Evolutionary conservation across 352 stramenopile genomes (phyloP).

Genomic region (Pythium periplocum): DNA sequence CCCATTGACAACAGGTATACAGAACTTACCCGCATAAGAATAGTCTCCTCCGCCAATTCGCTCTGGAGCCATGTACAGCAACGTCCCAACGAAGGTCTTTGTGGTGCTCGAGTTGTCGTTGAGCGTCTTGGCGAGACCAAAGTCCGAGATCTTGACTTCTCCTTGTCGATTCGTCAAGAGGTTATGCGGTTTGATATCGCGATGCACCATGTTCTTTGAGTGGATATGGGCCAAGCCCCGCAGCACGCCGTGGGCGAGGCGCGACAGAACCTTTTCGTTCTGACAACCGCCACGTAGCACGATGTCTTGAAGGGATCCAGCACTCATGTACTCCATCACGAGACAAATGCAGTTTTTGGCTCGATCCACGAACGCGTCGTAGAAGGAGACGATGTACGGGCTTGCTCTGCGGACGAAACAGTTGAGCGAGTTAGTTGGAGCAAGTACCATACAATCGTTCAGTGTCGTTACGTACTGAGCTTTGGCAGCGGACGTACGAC

Average conservation of each 20-base stretch:
- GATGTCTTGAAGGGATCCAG: constrained; percentile 88
- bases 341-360: constrained; percentile 86
- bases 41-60: constrained; percentile 90
- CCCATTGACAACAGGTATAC: too few relatives aligned
- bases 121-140: constrained; percentile 74
- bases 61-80: constrained; percentile 94
- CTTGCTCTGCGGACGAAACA: constrained; percentile 38
- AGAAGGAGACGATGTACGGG: constrained; percentile 90
- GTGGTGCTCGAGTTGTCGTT: constrained; percentile 71
- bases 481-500: constrained; percentile 8
- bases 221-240: constrained; percentile 85
- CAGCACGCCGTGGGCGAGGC: constrained; percentile 68
- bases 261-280: constrained; percentile 78
- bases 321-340: constrained; percentile 93
- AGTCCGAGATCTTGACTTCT: constrained; percentile 88
- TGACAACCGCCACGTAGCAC: constrained; percentile 74
- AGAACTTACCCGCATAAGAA: constrained; percentile 61
- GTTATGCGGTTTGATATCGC: constrained; percentile 92
- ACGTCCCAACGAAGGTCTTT: constrained; percentile 91
- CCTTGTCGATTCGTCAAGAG: constrained; percentile 83
- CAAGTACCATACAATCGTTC: not conserved
- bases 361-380: constrained; percentile 89
- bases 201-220: constrained; percentile 84
- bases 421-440: too few relatives aligned
- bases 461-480: constrained; percentile 4